These are phyloP conservation scores for Claviceps sp. DNA, from an alignment of 2,329 filamentous ascomycete species.

Conservation along the genomic window DNA sequence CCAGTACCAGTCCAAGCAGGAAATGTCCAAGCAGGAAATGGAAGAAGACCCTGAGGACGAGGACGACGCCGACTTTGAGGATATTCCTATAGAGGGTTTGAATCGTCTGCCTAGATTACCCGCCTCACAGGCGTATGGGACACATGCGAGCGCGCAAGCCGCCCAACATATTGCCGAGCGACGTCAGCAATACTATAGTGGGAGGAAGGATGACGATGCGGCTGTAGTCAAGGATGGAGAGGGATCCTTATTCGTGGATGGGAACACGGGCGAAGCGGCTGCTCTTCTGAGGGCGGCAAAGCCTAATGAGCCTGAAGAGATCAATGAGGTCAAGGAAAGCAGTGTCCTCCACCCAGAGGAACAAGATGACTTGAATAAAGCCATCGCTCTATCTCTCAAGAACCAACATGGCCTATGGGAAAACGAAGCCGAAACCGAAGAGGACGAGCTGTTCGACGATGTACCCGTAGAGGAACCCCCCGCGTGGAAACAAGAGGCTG, in stretches of 20 bases:
- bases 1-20: constrained; percentile 41
- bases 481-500: constrained; percentile 43
- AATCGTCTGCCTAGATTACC: constrained; percentile 61
- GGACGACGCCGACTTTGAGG: constrained; percentile 42
- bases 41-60: constrained; percentile 46
- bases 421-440: constrained; percentile 25
- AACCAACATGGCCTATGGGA: constrained; percentile 37
- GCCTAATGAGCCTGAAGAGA: constrained; percentile 20
- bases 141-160: constrained; percentile 12
- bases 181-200: constrained; percentile 17
- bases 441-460: constrained; percentile 36
- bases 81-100: constrained; percentile 80
- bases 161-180: constrained; percentile 13
- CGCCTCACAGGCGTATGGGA: constrained; percentile 9
- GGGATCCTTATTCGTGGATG: constrained; percentile 37
- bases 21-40: constrained; percentile 33
- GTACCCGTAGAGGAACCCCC: constrained; percentile 29
- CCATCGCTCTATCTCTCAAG: constrained; percentile 75
- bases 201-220: constrained; percentile 5
- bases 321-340: not conserved
- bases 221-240: constrained; percentile 26
- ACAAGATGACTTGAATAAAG: constrained; percentile 54
- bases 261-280: constrained; percentile 14
- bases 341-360: constrained; percentile 22
- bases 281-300: constrained; percentile 11